phyloP scores from a whole-genome alignment of 768 basidiomycete species.

The Mrakia gelida region DNA sequence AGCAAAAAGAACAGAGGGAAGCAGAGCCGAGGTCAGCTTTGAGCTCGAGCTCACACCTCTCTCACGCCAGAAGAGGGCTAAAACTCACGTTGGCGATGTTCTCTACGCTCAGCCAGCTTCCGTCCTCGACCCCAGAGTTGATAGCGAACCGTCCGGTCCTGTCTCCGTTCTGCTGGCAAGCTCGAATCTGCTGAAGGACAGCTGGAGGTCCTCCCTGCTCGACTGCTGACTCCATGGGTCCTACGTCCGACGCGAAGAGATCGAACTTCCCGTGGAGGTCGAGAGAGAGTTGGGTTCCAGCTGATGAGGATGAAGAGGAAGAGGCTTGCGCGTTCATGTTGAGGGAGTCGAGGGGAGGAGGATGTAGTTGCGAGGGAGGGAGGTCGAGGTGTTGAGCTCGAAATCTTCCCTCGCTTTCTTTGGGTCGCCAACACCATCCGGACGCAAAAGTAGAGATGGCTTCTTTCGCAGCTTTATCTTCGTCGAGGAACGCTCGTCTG shows the following conservation, averaged over 20 bases:
- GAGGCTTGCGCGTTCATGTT: neutral
- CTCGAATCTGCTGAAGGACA: slow-evolving; percentile 11
- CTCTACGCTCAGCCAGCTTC: slow-evolving; percentile 14
- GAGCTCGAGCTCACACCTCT: neutral
- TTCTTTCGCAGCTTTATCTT: slow-evolving; percentile 30
- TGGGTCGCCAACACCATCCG: neutral
- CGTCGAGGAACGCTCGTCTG: slow-evolving; percentile 17
- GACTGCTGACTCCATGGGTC: neutral
- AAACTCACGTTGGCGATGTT: slow-evolving; percentile 5
- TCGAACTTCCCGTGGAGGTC: slow-evolving; percentile 10
- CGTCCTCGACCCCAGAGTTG: neutral
- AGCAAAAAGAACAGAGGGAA: neutral
- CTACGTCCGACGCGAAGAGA: slow-evolving; percentile 4
- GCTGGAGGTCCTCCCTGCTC: neutral
- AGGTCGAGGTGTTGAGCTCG: neutral
- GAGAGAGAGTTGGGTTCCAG: neutral
- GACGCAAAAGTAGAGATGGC: slow-evolving; percentile 2
- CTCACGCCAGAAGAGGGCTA: too few species aligned
- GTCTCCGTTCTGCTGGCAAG: slow-evolving; percentile 8
- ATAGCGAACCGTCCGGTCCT: slow-evolving; percentile 5
- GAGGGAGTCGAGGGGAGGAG: neutral
- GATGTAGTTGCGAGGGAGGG: neutral
- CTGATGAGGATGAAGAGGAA: neutral
- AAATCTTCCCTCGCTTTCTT: neutral
- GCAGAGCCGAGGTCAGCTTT: neutral